Evolutionary conservation across 2,329 filamentous ascomycete genomes (phyloP).

Genomic region (Gnomoniopsis sp.): DNA sequence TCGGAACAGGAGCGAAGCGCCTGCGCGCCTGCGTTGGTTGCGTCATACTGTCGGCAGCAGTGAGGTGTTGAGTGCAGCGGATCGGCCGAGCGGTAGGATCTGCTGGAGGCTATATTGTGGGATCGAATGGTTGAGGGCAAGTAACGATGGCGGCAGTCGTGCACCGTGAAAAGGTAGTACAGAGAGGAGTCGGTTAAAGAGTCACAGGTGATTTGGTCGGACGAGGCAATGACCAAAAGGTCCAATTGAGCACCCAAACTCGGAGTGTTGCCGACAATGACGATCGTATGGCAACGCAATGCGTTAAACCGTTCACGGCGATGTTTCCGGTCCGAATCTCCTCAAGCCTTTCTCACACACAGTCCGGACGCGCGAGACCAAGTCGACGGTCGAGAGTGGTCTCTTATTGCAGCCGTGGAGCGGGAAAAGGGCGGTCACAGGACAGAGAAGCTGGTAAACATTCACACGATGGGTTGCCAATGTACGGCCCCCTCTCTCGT

Average conservation of each 20-base stretch:
- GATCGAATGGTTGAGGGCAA: background rate
- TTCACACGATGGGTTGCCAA: background rate
- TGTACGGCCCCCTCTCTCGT: background rate
- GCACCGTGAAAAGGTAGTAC: background rate
- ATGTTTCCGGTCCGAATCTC: background rate
- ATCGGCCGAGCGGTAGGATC: background rate
- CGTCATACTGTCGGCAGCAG: conserved; percentile 29
- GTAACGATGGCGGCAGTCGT: background rate
- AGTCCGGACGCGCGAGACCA: background rate
- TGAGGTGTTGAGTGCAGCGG: background rate
- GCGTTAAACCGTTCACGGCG: background rate
- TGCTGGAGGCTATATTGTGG: background rate
- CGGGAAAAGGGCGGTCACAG: conserved; percentile 16
- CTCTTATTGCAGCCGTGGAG: background rate
- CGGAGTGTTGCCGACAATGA: background rate
- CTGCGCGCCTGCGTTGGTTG: conserved; percentile 41
- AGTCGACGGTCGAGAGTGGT: background rate
- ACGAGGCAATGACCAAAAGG: background rate
- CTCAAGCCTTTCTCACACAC: background rate
- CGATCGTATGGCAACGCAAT: background rate
- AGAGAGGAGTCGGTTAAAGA: background rate
- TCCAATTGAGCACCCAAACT: background rate
- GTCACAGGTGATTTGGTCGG: no score
- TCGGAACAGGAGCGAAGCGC: conserved; percentile 65
- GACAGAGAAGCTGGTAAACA: background rate